Conservation (phyloP, 441 rosid genomes). For the Kokia cookei region DNA sequence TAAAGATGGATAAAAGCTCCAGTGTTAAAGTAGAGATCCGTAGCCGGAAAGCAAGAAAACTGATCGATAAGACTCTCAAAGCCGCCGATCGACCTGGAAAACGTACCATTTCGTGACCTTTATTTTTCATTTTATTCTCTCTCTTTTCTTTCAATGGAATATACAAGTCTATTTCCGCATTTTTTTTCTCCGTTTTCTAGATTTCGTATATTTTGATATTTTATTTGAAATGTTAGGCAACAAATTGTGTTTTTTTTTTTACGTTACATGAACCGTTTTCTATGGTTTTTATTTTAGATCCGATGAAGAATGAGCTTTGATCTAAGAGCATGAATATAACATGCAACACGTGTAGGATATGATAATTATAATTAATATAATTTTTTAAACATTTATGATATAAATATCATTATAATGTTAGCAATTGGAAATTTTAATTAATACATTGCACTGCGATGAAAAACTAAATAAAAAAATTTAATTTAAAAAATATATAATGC, state of each 20-base stretch:
- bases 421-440: too few species aligned
- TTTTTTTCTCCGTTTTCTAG: neutral
- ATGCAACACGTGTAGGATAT: too few species aligned
- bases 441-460: too few species aligned
- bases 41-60: slow-evolving; percentile 69
- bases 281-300: too few species aligned
- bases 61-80: slow-evolving; percentile 73
- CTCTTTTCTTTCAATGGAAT: neutral
- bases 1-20: slow-evolving; percentile 83
- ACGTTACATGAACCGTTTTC: slow-evolving; percentile 19
- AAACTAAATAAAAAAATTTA: too few species aligned
- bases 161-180: neutral
- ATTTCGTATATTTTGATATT: neutral
- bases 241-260: neutral
- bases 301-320: too few species aligned
- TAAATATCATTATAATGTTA: too few species aligned
- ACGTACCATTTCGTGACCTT: slow-evolving; percentile 32
- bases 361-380: too few species aligned
- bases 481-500: too few species aligned
- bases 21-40: slow-evolving; percentile 90
- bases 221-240: neutral
- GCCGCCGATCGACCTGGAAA: slow-evolving; percentile 77
- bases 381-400: too few species aligned
- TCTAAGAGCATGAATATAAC: too few species aligned
- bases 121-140: neutral